These are phyloP conservation scores for Sphaerulina vaccinii DNA, from an alignment of 2,329 filamentous ascomycete species.

Conservation along the genomic window DNA sequence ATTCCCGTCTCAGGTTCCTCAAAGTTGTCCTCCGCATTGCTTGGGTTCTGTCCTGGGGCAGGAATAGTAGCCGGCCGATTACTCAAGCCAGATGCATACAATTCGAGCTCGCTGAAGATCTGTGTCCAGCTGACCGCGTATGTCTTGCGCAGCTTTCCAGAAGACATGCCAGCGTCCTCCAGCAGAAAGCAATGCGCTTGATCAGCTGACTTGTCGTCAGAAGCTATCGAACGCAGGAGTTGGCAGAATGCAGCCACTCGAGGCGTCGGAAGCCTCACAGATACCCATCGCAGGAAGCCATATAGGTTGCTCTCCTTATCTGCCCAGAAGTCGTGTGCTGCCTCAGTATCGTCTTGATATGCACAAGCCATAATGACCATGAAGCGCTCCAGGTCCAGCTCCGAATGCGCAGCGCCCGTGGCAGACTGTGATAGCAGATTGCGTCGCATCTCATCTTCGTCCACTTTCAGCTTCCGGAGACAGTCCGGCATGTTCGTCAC, in stretches of 20 bases:
- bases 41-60: constrained; percentile 44
- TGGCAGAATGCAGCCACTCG: constrained; percentile 95
- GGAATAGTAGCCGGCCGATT: constrained; percentile 66
- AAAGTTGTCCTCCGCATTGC: constrained; percentile 38
- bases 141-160: constrained; percentile 71
- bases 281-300: constrained; percentile 97
- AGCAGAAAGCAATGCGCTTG: constrained; percentile 85
- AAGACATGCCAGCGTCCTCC: constrained; percentile 66
- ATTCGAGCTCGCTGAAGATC: constrained; percentile 85
- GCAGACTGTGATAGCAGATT: constrained; percentile 42
- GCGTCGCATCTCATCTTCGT: constrained; percentile 81
- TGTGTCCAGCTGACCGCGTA: constrained; percentile 89
- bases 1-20: constrained; percentile 93
- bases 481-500: constrained; percentile 95
- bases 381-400: constrained; percentile 75
- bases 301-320: constrained; percentile 90
- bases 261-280: constrained; percentile 89
- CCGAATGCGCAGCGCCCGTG: constrained; percentile 38
- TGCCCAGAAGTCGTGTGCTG: constrained; percentile 85
- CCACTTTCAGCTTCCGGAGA: constrained; percentile 76
- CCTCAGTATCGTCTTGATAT: constrained; percentile 81
- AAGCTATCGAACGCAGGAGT: constrained; percentile 85
- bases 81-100: constrained; percentile 75
- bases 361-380: constrained; percentile 88
- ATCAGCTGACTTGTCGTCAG: constrained; percentile 77